Percentiles rank a stretch among this genome's conserved stretches.
Evolutionary conservation across 2,329 filamentous ascomycete genomes (phyloP).

Genomic region (Anisogramma anomala): DNA sequence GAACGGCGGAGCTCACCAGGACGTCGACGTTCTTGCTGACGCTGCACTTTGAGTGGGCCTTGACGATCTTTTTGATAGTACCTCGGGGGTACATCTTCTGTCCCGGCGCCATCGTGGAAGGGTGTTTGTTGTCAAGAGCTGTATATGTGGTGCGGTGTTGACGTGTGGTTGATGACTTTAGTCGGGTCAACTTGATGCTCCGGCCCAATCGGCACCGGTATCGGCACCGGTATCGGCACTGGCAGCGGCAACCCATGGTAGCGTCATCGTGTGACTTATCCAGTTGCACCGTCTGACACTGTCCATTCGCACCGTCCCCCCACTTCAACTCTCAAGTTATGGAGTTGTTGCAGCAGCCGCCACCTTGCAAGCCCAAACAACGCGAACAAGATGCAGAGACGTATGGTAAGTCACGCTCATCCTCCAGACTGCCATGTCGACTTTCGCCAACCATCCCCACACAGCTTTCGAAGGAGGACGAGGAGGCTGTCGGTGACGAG

Average conservation of each 20-base stretch:
- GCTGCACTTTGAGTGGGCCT: slow-evolving; percentile 71
- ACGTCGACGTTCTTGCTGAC: slow-evolving; percentile 80
- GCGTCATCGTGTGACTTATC: no score
- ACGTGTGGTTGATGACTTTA: no score
- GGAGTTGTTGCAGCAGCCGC: no score
- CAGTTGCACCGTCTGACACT: neutral
- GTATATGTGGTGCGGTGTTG: slow-evolving; percentile 5
- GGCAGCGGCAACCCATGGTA: no score
- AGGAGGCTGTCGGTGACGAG: slow-evolving; percentile 66
- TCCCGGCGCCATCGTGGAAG: slow-evolving; percentile 41
- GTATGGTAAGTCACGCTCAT: slow-evolving; percentile 40
- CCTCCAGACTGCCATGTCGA: rapidly evolving
- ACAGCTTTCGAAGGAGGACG: slow-evolving; percentile 89
- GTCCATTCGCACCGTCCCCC: slow-evolving; percentile 11
- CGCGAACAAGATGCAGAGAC: slow-evolving; percentile 36
- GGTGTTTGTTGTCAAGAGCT: neutral
- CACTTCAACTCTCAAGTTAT: no score
- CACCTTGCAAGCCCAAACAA: no score
- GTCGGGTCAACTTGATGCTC: no score
- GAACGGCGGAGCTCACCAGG: slow-evolving; percentile 54
- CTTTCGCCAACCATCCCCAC: slow-evolving; percentile 12
- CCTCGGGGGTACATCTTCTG: slow-evolving; percentile 74
- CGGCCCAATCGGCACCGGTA: slow-evolving; percentile 6
- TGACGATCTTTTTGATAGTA: slow-evolving; percentile 80
- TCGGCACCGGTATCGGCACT: no score